Base-by-base conservation (phyloP, 208 protist species). In the Strigomonas culicis region DNA sequence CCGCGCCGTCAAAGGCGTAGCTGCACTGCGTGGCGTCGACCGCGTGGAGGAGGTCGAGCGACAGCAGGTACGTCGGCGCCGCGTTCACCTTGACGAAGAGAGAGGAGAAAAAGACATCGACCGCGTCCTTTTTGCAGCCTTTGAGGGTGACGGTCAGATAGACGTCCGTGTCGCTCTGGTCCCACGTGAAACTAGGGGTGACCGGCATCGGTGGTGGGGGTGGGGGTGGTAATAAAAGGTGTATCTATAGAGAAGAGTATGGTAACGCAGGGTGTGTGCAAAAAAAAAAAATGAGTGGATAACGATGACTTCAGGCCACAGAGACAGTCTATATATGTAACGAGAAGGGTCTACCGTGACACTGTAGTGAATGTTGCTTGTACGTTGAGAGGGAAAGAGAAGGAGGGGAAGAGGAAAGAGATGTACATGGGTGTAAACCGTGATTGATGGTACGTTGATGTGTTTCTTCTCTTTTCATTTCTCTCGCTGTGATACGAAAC, bases 1-100 rank as follows among this genome's bases (percentile, higher is more conserved):
- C 66, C 21, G 64, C 74, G 15, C 59, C 65, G 32, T 78, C 70
- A 27, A 90, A 84, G 72, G 82, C 75, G 66, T 89, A 72, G 11
- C 72, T 79, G 0, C 80, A 90, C 58, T 78, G 70, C 7, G 71
- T 58, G 4, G 72, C 61, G 53, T 89, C 77, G 39, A 97, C 70
- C 22, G 63, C 66, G 73, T 94, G 83, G 24, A 94, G 68, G 8
- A 96, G 78, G 49, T 97, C 92, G n/a, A 94, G 75, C n/a, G 71
- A 49, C 8, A 95, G 79, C 21, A 97, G 75, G 66, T 95, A 96
- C 30, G 83, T 88, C 0, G 92, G 90, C 1, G 82, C 60, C 0
- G 88, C 89, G 57, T 95, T 95, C 3, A 93, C 77, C 71, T 95
- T 97, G 15, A 94, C 80, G 30, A 84, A 94, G 2, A 88, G 31